Conservation (phyloP, 1,284 basidiomycete species). For the Cystobasidium sp. region DNA sequence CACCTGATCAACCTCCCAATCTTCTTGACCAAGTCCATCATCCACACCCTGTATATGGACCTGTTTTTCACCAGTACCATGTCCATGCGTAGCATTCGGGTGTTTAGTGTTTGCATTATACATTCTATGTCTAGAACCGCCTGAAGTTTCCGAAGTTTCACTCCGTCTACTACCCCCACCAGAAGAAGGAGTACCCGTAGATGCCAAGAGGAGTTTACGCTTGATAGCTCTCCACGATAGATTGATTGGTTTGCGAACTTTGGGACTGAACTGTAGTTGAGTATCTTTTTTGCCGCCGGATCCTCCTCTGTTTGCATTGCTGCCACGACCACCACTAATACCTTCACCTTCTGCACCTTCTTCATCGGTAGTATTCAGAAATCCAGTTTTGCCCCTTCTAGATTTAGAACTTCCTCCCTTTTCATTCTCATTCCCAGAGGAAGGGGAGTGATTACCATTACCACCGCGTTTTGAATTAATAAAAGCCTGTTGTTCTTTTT, state of each 20-base stretch:
- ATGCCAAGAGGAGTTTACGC: constrained; percentile 31
- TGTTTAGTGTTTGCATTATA: not conserved
- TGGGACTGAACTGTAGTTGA: constrained; percentile 12
- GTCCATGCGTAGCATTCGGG: not conserved
- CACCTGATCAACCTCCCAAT: constrained; percentile 30
- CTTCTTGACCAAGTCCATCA: constrained; percentile 25
- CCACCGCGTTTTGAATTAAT: not conserved
- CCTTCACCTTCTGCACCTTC: not conserved
- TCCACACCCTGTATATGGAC: constrained; percentile 30
- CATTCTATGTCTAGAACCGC: constrained; percentile 16
- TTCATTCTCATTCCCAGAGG: not conserved
- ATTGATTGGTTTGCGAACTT: constrained; percentile 12
- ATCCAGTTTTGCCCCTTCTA: not conserved
- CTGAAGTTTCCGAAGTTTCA: constrained; percentile 31
- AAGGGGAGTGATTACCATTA: not conserved
- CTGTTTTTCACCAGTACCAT: constrained; percentile 14
- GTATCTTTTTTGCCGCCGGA: constrained; percentile 18
- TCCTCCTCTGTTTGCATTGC: not conserved
- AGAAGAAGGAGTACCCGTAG: constrained; percentile 31
- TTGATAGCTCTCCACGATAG: constrained; percentile 38
- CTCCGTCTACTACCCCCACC: constrained; percentile 29
- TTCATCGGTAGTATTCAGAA: not conserved
- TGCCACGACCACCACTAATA: not conserved
- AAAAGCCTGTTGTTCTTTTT: not conserved
- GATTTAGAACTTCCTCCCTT: too few species aligned